phyloP scores from a whole-genome alignment of 1,284 basidiomycete species.

The Flammula alnicola region DNA sequence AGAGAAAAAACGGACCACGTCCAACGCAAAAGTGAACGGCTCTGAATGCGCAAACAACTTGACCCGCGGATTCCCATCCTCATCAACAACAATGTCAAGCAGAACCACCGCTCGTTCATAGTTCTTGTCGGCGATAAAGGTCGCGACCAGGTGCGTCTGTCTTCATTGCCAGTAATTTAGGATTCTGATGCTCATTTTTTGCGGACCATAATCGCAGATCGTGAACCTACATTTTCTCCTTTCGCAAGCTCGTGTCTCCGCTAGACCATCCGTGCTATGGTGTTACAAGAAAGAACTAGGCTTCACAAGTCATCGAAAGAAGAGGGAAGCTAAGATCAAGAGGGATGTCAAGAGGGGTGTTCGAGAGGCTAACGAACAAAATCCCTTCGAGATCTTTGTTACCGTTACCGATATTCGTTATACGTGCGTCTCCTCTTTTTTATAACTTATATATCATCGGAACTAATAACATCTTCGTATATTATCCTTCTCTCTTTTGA shows the following conservation, averaged over 20 bases:
- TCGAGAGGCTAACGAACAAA: constrained; percentile 92
- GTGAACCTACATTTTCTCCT: constrained; percentile 96
- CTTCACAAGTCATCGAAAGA: constrained; percentile 96
- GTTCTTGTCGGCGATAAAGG: constrained; percentile 96
- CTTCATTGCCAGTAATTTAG: too few species aligned
- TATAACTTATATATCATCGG: constrained; percentile 3
- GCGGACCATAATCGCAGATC: constrained; percentile 67
- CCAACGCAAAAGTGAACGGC: not conserved
- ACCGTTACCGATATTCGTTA: constrained; percentile 99
- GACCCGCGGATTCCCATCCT: constrained; percentile 93
- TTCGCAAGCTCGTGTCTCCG: constrained; percentile 90
- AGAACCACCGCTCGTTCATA: constrained; percentile 95
- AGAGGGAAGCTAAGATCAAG: constrained; percentile 94
- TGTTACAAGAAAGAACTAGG: constrained; percentile 98
- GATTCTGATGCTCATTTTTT: too few species aligned
- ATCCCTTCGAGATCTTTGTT: constrained; percentile 98
- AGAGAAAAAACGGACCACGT: too few species aligned
- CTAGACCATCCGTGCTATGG: constrained; percentile 92
- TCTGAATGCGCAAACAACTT: constrained; percentile 77
- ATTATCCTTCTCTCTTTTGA: not conserved
- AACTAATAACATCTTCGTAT: too few species aligned
- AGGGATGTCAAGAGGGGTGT: constrained; percentile 93
- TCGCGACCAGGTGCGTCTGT: constrained; percentile 77
- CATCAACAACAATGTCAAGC: constrained; percentile 92
- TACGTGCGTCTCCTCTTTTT: constrained; percentile 59